phyloP scores from a whole-genome alignment of 192 early-diverging fungal species.

The Spinellus fusiger region DNA sequence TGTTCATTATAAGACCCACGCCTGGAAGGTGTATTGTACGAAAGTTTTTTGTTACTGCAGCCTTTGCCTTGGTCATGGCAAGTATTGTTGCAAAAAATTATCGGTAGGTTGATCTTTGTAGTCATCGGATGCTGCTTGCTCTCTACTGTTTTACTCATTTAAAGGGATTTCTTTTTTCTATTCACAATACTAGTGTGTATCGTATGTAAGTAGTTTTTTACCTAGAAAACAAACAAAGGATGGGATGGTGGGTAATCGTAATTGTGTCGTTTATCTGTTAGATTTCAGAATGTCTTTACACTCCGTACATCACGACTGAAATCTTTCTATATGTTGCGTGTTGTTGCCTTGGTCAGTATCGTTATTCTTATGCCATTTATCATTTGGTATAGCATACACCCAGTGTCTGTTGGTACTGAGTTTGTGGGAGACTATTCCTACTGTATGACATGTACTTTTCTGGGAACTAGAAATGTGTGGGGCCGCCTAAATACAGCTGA shows the following conservation, averaged over 20 bases:
- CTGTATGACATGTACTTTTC: conserved; percentile 12
- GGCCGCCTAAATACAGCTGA: conserved; percentile 22
- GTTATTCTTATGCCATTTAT: conserved; percentile 8
- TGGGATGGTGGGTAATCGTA: too few species aligned
- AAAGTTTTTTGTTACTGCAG: conserved; percentile 31
- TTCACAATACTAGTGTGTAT: conserved; percentile 32
- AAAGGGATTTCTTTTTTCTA: too few species aligned
- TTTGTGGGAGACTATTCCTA: background rate
- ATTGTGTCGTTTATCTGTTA: background rate
- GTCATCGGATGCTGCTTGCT: too few species aligned
- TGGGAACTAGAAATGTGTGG: conserved; percentile 18
- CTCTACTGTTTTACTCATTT: too few species aligned
- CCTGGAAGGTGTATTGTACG: conserved; percentile 21
- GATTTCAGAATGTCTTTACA: conserved; percentile 26
- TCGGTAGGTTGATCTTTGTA: conserved; percentile 12
- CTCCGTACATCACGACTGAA: conserved; percentile 26
- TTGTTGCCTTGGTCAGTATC: background rate
- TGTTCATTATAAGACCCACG: conserved; percentile 28
- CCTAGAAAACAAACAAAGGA: too few species aligned
- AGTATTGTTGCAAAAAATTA: conserved; percentile 50
- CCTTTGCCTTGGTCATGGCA: conserved; percentile 36
- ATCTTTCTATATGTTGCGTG: conserved; percentile 10
- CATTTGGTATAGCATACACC: conserved; percentile 15
- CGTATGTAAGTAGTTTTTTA: conserved; percentile 20
- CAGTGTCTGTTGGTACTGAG: background rate